These are phyloP conservation scores for Myriosclerotinia scirpicola DNA, from an alignment of 2,329 filamentous ascomycete species.

Conservation along the genomic window DNA sequence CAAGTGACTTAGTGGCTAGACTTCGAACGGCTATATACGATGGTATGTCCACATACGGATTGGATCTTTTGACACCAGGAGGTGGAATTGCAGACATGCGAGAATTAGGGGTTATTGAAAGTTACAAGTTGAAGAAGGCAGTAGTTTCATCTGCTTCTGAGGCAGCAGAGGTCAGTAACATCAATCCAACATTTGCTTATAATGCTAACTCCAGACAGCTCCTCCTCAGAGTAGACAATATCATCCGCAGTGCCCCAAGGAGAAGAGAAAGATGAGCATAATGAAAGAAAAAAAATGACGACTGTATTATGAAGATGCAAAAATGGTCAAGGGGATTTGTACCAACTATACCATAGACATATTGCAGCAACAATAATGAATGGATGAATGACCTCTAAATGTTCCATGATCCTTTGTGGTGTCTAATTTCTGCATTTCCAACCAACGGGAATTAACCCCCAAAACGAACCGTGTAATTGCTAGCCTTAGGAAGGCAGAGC, in stretches of 20 bases:
- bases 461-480: not conserved
- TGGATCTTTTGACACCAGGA: slow-evolving; percentile 85
- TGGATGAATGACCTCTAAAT: slow-evolving; percentile 22
- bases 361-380: slow-evolving; percentile 34
- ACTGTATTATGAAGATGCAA: slow-evolving; percentile 39
- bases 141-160: slow-evolving; percentile 96
- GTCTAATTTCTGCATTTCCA: not conserved
- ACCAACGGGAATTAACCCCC: too few species aligned
- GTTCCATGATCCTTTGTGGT: slow-evolving; percentile 4
- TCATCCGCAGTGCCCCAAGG: slow-evolving; percentile 89
- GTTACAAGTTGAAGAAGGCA: slow-evolving; percentile 98
- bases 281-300: slow-evolving; percentile 27
- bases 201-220: slow-evolving; percentile 55
- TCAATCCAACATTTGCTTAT: slow-evolving; percentile 22
- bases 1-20: slow-evolving; percentile 86
- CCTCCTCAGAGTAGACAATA: slow-evolving; percentile 92
- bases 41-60: slow-evolving; percentile 85
- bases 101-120: slow-evolving; percentile 91
- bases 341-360: slow-evolving; percentile 41
- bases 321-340: slow-evolving; percentile 35
- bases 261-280: slow-evolving; percentile 70
- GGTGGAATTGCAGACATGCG: slow-evolving; percentile 96
- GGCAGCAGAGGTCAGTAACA: slow-evolving; percentile 78
- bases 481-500: not conserved
- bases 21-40: slow-evolving; percentile 94